A percentile compares a stretch with the other conserved stretches of the same genome.
Evolutionary conservation across 371 early-diverging fungal genomes (phyloP).

Genomic region (Entomophthora muscae): DNA sequence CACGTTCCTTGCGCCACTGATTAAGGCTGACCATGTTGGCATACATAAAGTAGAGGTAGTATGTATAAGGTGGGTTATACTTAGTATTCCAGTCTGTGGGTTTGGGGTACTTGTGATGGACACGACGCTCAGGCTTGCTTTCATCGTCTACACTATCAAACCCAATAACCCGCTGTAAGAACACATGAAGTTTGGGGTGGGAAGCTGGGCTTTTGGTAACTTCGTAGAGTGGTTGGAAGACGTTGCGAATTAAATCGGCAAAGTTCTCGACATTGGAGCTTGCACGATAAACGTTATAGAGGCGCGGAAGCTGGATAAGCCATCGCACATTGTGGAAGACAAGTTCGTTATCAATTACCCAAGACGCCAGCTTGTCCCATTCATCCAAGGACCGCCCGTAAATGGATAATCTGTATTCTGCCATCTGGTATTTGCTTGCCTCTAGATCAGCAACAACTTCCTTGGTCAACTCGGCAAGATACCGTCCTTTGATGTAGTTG

Average conservation of each 20-base stretch:
- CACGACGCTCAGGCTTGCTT: conserved; percentile 71
- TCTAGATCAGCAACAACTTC: conserved; percentile 91
- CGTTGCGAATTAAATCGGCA: conserved; percentile 62
- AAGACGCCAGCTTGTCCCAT: conserved; percentile 91
- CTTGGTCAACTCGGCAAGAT: conserved; percentile 89
- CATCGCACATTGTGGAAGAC: conserved; percentile 88
- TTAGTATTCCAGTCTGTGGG: conserved; percentile 63
- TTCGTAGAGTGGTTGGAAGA: conserved; percentile 90
- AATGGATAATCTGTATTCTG: conserved; percentile 83
- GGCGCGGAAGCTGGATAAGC: conserved; percentile 91
- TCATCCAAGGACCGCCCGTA: conserved; percentile 65
- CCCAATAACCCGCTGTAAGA: conserved; percentile 87
- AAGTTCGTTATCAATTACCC: conserved; percentile 86
- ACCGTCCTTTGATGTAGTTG: conserved; percentile 80
- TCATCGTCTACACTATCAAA: conserved; percentile 98
- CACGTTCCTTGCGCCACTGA: conserved; percentile 55
- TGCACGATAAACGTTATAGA: conserved; percentile 81
- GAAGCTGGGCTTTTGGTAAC: conserved; percentile 67
- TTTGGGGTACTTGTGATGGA: conserved; percentile 68
- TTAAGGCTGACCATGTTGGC: conserved; percentile 81
- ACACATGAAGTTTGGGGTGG: conserved; percentile 83
- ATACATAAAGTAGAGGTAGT: conserved; percentile 92
- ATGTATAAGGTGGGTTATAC: conserved; percentile 92
- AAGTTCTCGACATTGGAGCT: conserved; percentile 48
- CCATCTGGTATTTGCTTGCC: conserved; percentile 88